phyloP scores from a whole-genome alignment of 1,139 yeast species.

The Zhuliangozyma parablackwelliae region DNA sequence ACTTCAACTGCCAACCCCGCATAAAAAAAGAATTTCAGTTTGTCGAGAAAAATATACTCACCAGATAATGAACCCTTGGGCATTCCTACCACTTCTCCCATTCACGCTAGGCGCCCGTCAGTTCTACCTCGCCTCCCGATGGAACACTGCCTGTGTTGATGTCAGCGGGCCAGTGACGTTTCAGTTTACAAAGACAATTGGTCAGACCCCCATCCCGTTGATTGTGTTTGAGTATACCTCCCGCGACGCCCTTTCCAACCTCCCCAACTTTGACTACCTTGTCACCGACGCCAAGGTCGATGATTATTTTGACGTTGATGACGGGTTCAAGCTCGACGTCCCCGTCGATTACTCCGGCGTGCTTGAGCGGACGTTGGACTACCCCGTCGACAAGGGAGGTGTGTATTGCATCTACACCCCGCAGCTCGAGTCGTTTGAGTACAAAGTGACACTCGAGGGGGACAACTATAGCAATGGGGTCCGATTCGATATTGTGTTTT shows the following conservation, averaged over 20 bases:
- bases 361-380: not conserved
- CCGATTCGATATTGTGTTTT: slow-evolving; percentile 5
- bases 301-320: slow-evolving; percentile 6
- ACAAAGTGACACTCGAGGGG: slow-evolving; percentile 5
- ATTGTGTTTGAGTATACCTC: slow-evolving; percentile 4
- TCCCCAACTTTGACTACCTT: slow-evolving; percentile 9
- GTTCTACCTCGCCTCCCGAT: slow-evolving; percentile 1
- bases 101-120: slow-evolving; percentile 1
- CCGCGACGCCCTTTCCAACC: not conserved
- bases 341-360: not conserved
- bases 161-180: not conserved
- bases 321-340: slow-evolving; percentile 4
- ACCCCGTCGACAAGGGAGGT: not conserved
- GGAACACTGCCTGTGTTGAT: slow-evolving; percentile 4
- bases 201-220: slow-evolving; percentile 1
- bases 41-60: no score
- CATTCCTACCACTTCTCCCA: not conserved
- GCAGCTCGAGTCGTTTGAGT: slow-evolving; percentile 4
- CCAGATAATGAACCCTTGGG: no score
- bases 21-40: no score
- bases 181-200: slow-evolving; percentile 1
- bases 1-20: no score
- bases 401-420: slow-evolving; percentile 9
- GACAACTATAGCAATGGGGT: not conserved
- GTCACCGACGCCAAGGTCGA: slow-evolving; percentile 7